Percentiles rank a stretch among this genome's conserved stretches.
phyloP scores from a whole-genome alignment of 2,329 filamentous ascomycete species.

The Bisporella sp. region DNA sequence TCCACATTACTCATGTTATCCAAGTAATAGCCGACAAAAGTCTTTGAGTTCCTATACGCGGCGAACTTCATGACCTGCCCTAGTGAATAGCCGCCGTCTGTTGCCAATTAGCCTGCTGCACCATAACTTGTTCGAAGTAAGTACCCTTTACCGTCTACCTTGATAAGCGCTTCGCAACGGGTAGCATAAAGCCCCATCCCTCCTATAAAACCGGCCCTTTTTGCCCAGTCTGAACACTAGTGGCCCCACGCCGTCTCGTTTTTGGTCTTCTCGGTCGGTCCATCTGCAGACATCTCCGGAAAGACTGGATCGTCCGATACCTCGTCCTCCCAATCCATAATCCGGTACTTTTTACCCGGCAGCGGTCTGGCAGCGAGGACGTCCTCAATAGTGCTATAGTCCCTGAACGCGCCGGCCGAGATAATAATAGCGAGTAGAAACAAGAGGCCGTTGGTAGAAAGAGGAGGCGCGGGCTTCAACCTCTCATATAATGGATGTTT shows the following conservation, averaged over 20 bases:
- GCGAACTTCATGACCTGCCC: conserved; percentile 10
- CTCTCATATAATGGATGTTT: conserved; percentile 11
- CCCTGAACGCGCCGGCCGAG: conserved; percentile 5
- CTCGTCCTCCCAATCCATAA: conserved; percentile 5
- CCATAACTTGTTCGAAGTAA: conserved; percentile 7
- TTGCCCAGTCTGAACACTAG: conserved; percentile 11
- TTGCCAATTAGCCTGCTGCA: conserved; percentile 9
- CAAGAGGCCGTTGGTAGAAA: conserved; percentile 8
- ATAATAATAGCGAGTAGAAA: conserved; percentile 13
- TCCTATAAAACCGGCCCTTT: conserved; percentile 8
- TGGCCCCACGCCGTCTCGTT: conserved; percentile 7
- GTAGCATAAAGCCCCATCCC: conserved; percentile 6
- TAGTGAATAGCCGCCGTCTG: conserved; percentile 10
- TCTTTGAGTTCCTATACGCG: conserved; percentile 8
- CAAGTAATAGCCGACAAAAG: conserved; percentile 9
- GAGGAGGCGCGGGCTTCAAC: conserved; percentile 7
- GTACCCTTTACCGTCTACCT: conserved; percentile 8
- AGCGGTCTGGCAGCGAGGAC: conserved; percentile 5
- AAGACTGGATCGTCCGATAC: conserved; percentile 6
- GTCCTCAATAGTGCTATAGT: conserved; percentile 8
- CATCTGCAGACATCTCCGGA: conserved; percentile 6
- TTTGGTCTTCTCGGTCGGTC: conserved; percentile 10
- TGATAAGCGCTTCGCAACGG: conserved; percentile 9
- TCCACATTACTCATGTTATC: conserved; percentile 11
- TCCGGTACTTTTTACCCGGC: conserved; percentile 6